Evolutionary conservation across 208 protist species (phyloP).

Genomic region (Crithidia mellificae): DNA sequence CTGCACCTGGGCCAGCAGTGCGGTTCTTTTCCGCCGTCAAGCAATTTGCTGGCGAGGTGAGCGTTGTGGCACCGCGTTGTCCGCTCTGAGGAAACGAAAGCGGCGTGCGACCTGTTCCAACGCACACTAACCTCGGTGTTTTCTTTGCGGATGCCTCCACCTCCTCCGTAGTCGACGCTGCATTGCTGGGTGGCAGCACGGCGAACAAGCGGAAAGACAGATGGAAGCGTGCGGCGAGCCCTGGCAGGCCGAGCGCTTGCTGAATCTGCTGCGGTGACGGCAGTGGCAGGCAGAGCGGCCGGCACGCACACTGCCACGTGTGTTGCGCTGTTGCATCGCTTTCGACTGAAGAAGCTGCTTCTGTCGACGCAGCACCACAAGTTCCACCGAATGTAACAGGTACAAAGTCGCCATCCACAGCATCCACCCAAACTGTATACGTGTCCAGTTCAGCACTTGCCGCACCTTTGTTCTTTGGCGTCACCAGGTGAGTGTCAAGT

Average conservation of each 20-base stretch:
- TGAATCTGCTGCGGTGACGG: constrained; percentile 21
- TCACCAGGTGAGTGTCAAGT: too few species aligned
- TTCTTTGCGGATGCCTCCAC: too few species aligned
- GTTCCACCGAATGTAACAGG: too few species aligned
- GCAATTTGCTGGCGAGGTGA: neutral
- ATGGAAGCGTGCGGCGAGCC: constrained; percentile 14
- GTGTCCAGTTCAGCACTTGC: too few species aligned
- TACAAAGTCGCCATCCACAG: neutral
- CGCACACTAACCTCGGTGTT: constrained; percentile 11
- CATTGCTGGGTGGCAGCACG: too few species aligned
- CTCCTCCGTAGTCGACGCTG: too few species aligned
- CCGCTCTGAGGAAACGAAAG: neutral
- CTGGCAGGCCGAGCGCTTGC: constrained; percentile 11
- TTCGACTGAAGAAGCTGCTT: neutral
- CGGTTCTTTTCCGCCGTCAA: too few species aligned
- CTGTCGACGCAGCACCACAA: neutral
- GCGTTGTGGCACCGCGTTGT: neutral
- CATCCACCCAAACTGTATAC: constrained; percentile 15
- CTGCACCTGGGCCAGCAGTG: too few species aligned
- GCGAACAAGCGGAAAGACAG: constrained; percentile 14
- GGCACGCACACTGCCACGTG: neutral
- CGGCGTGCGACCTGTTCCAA: constrained; percentile 12
- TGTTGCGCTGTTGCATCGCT: constrained; percentile 1
- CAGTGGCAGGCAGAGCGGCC: constrained; percentile 24
- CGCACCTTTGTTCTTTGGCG: neutral